Evolutionary conservation across 306 rosid genomes (phyloP).

Genomic region (Castanospermum australe): DNA sequence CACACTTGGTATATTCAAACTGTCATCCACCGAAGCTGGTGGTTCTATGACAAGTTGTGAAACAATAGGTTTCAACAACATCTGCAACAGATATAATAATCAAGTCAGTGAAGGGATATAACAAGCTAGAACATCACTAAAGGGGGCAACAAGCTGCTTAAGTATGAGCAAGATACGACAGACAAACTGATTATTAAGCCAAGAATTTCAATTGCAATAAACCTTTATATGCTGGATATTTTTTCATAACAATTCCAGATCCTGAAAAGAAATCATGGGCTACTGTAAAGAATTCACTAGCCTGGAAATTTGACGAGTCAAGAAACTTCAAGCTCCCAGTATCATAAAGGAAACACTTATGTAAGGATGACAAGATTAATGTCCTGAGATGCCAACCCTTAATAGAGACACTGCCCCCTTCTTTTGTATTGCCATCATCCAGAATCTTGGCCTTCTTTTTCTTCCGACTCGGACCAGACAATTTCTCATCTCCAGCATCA

Average conservation of each 20-base stretch:
- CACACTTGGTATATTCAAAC: slow-evolving; percentile 51
- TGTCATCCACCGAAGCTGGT: slow-evolving; percentile 58
- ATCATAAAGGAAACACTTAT: slow-evolving; percentile 87
- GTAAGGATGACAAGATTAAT: slow-evolving; percentile 69
- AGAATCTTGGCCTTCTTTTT: slow-evolving; percentile 75
- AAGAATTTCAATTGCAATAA: not conserved
- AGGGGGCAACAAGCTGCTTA: not conserved
- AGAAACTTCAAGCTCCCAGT: slow-evolving; percentile 80
- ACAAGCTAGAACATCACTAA: not conserved
- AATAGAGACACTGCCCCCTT: slow-evolving; percentile 41
- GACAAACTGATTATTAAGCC: not conserved
- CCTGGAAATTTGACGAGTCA: slow-evolving; percentile 84
- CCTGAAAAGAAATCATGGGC: not conserved
- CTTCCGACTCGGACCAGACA: slow-evolving; percentile 45
- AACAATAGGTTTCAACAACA: slow-evolving; percentile 79
- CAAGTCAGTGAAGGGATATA: slow-evolving; percentile 23
- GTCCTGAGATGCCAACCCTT: slow-evolving; percentile 84
- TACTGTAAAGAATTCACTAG: slow-evolving; percentile 25
- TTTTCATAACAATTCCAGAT: not conserved
- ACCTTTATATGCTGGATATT: not conserved
- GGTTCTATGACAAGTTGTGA: slow-evolving; percentile 79
- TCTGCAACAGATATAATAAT: slow-evolving; percentile 43
- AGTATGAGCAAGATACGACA: not conserved
- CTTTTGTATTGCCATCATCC: slow-evolving; percentile 36
- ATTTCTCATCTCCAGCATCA: slow-evolving; percentile 44